Evolutionary conservation across 1,139 yeast species (phyloP).

Genomic region (Suhomyces panamericanus): DNA sequence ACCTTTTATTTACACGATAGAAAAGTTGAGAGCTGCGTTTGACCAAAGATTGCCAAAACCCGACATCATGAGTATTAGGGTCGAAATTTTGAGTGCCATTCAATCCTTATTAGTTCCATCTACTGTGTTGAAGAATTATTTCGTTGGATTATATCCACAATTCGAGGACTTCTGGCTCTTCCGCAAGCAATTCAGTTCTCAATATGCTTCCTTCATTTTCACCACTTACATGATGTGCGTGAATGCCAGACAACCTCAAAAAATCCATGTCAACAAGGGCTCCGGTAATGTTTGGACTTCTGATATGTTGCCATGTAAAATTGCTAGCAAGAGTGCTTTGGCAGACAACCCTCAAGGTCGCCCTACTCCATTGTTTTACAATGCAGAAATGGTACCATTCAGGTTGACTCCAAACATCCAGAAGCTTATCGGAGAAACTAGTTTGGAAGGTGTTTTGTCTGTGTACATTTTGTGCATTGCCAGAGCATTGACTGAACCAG

Average conservation of each 20-base stretch:
- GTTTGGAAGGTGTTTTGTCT: slow-evolving; percentile 87
- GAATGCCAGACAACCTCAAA: slow-evolving; percentile 90
- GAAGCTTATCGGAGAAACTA: slow-evolving; percentile 88
- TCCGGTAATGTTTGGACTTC: slow-evolving; percentile 93
- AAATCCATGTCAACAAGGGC: slow-evolving; percentile 76
- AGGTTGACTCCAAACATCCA: slow-evolving; percentile 95
- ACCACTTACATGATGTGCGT: slow-evolving; percentile 95
- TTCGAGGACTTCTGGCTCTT: slow-evolving; percentile 97
- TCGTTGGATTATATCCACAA: slow-evolving; percentile 62
- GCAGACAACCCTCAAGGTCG: slow-evolving; percentile 56
- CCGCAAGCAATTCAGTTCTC: slow-evolving; percentile 92
- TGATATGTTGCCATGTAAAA: slow-evolving; percentile 90
- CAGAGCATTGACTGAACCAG: slow-evolving; percentile 85
- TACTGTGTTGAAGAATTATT: slow-evolving; percentile 72
- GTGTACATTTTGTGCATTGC: slow-evolving; percentile 85
- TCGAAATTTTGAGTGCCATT: slow-evolving; percentile 86
- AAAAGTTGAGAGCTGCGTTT: slow-evolving; percentile 86
- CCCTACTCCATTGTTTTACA: slow-evolving; percentile 85
- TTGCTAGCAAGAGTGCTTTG: slow-evolving; percentile 62
- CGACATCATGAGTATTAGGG: slow-evolving; percentile 82
- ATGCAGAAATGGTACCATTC: slow-evolving; percentile 95
- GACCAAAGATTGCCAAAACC: slow-evolving; percentile 94
- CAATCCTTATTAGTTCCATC: slow-evolving; percentile 87
- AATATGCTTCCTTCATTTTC: slow-evolving; percentile 92
- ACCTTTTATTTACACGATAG: slow-evolving; percentile 83